Base-by-base conservation (phyloP, 75 land plant genomes). In the Pseudotsuga menziesii region DNA sequence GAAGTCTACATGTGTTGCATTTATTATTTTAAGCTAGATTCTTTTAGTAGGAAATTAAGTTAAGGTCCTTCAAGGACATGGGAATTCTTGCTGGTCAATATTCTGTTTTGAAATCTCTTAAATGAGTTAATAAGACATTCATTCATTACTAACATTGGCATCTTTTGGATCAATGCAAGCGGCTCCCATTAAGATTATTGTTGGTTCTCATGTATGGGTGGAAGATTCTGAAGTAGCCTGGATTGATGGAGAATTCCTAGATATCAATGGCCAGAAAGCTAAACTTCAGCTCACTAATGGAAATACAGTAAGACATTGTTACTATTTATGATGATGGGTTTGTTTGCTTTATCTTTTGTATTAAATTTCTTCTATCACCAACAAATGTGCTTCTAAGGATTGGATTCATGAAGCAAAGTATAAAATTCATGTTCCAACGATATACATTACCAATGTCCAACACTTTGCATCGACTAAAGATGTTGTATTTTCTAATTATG, bases 201-300 rank as follows among this genome's bases (percentile, higher is more conserved):
- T 92, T 35, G 99, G 99, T 58, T 89, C 99, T 72, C 93, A 83
- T 56, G 95, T 94, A 44, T 97, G 99, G 99, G 85, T 94, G 57
- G 84, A 88, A 16, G 83, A n/a, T n/a, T n/a, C n/a, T n/a, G n/a
- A n/a, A n/a, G n/a, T 76, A 25, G 90, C 99, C 71, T 97, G 99
- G 99, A 83, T 89, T 55, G 99, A 97, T 83, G 99, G 91, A 26
- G 92, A 90, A 75, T 95, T 97, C 44, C 39, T 92, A 64, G 93
- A 90, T 67, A 82, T 90, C 59, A 81, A 83, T 78, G 93, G 92
- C 36, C 88, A 91, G 63, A 72, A 87, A 15, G 86, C 86, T 36
- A 92, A 85, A 67, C 82, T 89, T 58, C 85, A 72, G 48, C 86
- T 88, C 69, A 79, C 78, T 8, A 77, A 83, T 39, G 99, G 95